Base-by-base conservation (phyloP, 441 rosid genomes). In the Croton laevigatus region DNA sequence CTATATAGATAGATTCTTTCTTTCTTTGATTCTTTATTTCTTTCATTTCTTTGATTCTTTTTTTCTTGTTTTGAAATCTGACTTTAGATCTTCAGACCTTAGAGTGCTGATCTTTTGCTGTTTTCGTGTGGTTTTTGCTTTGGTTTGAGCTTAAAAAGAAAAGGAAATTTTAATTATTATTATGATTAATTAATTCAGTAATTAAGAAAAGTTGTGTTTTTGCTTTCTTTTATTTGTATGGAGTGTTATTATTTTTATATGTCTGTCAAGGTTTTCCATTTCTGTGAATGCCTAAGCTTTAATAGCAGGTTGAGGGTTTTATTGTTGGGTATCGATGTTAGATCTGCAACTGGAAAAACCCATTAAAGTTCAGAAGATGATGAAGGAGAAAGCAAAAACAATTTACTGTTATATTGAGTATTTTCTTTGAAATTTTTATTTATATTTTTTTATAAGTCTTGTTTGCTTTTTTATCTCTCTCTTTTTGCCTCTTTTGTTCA, bases 241-340 rank as follows among this genome's bases (percentile, higher is more conserved):
- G 32, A 40, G 10, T 40, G 8, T 40, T 40, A 40, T 40, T 58
- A 38, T 57, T 40, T 48, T 68, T 69, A 65, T 59, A 44, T 45
- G 8, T n/a, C 62, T 59, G 74, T 66, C 37, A 65, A 74, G 79
- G 68, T 71, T 85, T 90, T 65, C 93, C 89, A 79, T 85, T 90
- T 88, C 83, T 46, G 85, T 90, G 93, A 85, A 71, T 90, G 90
- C 83, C 84, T 87, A 71, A 88, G 88, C 78, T 89, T 86, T 88
- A 86, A 79, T 83, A 78, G 89, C 86, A 83, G 85, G 70, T 75
- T 73, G 81, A 66, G 84, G 71, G 79, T 70, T 57, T 75, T 70
- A 37, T 73, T 72, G 54, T 68, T 76, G 67, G 54, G 62, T 71
- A 57, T 71, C 81, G 69, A 65, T 85, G 84, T 81, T 86, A 83